Evolutionary conservation across 306 rosid species (phyloP).

Genomic region (Alnus glutinosa): DNA sequence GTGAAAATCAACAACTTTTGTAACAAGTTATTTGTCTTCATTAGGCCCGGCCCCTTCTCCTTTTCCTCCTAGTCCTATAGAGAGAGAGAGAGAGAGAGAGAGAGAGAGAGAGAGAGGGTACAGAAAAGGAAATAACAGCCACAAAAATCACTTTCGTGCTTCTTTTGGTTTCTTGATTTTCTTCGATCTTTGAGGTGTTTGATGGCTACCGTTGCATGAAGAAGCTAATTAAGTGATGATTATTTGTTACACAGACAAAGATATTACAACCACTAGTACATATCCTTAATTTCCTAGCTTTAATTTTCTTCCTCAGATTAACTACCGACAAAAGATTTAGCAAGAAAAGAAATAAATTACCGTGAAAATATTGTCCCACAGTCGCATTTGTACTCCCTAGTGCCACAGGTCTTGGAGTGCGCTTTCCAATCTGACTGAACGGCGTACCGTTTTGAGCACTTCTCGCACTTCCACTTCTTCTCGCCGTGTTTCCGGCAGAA

Average conservation of each 20-base stretch:
- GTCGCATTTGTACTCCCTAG: slow-evolving; percentile 87
- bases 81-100: slow-evolving; percentile 14
- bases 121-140: slow-evolving; percentile 17
- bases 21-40: slow-evolving; percentile 21
- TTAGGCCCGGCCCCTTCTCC: slow-evolving; percentile 20
- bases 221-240: slow-evolving; percentile 24
- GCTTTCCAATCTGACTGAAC: slow-evolving; percentile 97
- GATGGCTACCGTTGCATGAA: slow-evolving; percentile 14
- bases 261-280: background rate
- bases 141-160: slow-evolving; percentile 28
- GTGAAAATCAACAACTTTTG: slow-evolving; percentile 16
- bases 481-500: slow-evolving; percentile 92
- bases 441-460: slow-evolving; percentile 84
- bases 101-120: slow-evolving; percentile 11
- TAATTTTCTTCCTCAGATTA: too few relatives aligned
- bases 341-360: slow-evolving; percentile 35
- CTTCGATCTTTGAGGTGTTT: slow-evolving; percentile 1
- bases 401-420: slow-evolving; percentile 85
- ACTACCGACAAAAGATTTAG: background rate
- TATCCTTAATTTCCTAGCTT: too few relatives aligned
- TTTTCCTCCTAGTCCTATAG: slow-evolving; percentile 26
- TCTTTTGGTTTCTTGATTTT: slow-evolving; percentile 9
- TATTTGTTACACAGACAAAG: slow-evolving; percentile 13
- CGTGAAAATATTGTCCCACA: slow-evolving; percentile 90
- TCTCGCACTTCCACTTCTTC: slow-evolving; percentile 94